Evolutionary conservation across 371 early-diverging fungal genomes (phyloP).

Genomic region (Rhizopus stolonifer): DNA sequence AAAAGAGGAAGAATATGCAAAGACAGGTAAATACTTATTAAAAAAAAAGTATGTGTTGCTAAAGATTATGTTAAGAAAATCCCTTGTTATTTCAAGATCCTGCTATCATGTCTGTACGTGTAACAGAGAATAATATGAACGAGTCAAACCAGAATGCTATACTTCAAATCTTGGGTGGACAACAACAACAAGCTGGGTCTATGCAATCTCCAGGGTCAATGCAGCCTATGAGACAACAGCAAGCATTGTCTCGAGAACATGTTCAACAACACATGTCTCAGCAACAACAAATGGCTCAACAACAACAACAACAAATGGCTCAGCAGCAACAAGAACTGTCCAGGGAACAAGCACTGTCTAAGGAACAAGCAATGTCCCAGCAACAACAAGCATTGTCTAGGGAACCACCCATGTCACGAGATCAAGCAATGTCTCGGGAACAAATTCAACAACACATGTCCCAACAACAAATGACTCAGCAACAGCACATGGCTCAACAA

Average conservation of each 20-base stretch:
- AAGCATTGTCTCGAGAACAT: no score
- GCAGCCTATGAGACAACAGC: no score
- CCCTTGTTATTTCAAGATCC: slow-evolving; percentile 57
- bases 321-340: no score
- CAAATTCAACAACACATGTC: not conserved
- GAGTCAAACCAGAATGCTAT: slow-evolving; percentile 30
- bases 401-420: slow-evolving; percentile 1
- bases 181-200: slow-evolving; percentile 21
- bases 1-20: slow-evolving; percentile 7
- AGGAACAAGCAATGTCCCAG: slow-evolving; percentile 2
- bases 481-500: slow-evolving; percentile 17
- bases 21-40: not conserved
- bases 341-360: not conserved
- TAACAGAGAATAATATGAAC: slow-evolving; percentile 27
- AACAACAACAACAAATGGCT: slow-evolving; percentile 13
- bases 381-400: slow-evolving; percentile 21
- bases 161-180: slow-evolving; percentile 41
- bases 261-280: not conserved
- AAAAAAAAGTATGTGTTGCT: no score
- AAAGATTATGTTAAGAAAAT: not conserved
- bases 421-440: no score
- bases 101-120: slow-evolving; percentile 66
- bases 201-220: no score
- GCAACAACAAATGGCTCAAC: slow-evolving; percentile 7
- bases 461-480: slow-evolving; percentile 2